These are phyloP conservation scores for Candida sanyiensis DNA, from an alignment of 805 yeast species.

Conservation along the genomic window DNA sequence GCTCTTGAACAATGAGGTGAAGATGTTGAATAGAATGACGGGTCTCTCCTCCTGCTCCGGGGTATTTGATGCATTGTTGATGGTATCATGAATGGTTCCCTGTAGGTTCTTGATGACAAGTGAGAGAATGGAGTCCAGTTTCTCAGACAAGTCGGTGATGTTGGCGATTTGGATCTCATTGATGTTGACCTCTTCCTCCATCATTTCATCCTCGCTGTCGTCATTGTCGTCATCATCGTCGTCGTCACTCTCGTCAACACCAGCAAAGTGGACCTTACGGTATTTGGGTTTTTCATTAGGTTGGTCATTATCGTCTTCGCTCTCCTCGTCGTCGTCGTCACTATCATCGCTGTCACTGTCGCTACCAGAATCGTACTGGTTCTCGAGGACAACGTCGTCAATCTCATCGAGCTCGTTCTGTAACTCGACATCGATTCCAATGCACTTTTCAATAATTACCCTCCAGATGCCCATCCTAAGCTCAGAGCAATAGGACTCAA, in stretches of 20 bases:
- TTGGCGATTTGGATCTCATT: slow-evolving; percentile 30
- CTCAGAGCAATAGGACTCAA: slow-evolving; percentile 70
- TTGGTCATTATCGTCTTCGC: slow-evolving; percentile 23
- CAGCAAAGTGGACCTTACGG: slow-evolving; percentile 18
- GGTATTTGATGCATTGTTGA: slow-evolving; percentile 34
- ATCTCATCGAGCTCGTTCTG: slow-evolving; percentile 83
- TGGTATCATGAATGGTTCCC: slow-evolving; percentile 5
- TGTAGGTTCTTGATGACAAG: slow-evolving; percentile 49
- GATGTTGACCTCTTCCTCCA: slow-evolving; percentile 37
- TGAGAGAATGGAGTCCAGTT: slow-evolving; percentile 66
- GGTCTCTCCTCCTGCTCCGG: slow-evolving; percentile 52
- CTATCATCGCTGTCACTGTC: slow-evolving; percentile 27
- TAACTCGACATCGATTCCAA: slow-evolving; percentile 85
- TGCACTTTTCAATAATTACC: slow-evolving; percentile 67
- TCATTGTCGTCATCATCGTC: slow-evolving; percentile 29
- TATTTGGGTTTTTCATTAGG: slow-evolving; percentile 15
- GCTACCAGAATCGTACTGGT: slow-evolving; percentile 21
- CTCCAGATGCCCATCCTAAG: slow-evolving; percentile 74
- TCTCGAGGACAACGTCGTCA: slow-evolving; percentile 35
- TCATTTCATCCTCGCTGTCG: slow-evolving; percentile 44
- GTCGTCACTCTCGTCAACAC: slow-evolving; percentile 1
- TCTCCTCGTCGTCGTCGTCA: slow-evolving; percentile 25
- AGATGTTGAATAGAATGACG: slow-evolving; percentile 60
- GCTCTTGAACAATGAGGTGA: slow-evolving; percentile 71
- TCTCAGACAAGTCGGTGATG: slow-evolving; percentile 49